These are phyloP conservation scores for Melampsora americana DNA, from an alignment of 1,284 basidiomycete genomes.

Conservation along the genomic window DNA sequence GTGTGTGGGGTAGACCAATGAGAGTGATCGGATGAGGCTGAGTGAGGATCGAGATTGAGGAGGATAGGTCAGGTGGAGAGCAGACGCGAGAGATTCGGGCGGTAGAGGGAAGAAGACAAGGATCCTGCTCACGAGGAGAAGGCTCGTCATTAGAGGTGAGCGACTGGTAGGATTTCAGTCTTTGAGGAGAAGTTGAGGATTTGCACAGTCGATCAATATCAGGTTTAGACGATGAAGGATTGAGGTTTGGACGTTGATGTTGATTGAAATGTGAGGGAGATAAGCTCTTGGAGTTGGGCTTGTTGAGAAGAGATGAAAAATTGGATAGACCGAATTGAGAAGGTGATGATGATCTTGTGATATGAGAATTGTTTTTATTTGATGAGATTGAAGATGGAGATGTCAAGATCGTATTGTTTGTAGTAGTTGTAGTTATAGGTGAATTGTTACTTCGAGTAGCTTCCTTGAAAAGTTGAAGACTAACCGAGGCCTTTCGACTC, in stretches of 20 bases:
- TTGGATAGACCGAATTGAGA: slow-evolving; percentile 2
- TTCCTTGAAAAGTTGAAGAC: slow-evolving; percentile 33
- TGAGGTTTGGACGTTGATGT: neutral
- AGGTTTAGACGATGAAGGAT: neutral
- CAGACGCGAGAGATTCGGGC: neutral
- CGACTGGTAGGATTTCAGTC: neutral
- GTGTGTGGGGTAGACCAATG: neutral
- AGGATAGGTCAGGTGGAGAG: neutral
- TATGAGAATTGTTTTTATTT: neutral
- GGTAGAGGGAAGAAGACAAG: neutral
- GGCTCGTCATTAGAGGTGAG: neutral
- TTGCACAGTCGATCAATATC: neutral
- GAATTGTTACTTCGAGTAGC: neutral
- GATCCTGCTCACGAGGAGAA: neutral
- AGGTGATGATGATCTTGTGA: slow-evolving; percentile 10
- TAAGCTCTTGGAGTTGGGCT: slow-evolving; percentile 15
- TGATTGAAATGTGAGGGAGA: neutral
- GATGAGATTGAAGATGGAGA: neutral
- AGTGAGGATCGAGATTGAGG: neutral
- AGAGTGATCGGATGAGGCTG: neutral
- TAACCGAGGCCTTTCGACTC: slow-evolving; percentile 24
- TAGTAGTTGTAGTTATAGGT: slow-evolving; percentile 8
- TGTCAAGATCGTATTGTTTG: neutral
- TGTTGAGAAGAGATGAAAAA: neutral
- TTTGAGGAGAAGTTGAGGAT: neutral